phyloP scores from a whole-genome alignment of 768 basidiomycete species.

The Suillus subalutaceus region DNA sequence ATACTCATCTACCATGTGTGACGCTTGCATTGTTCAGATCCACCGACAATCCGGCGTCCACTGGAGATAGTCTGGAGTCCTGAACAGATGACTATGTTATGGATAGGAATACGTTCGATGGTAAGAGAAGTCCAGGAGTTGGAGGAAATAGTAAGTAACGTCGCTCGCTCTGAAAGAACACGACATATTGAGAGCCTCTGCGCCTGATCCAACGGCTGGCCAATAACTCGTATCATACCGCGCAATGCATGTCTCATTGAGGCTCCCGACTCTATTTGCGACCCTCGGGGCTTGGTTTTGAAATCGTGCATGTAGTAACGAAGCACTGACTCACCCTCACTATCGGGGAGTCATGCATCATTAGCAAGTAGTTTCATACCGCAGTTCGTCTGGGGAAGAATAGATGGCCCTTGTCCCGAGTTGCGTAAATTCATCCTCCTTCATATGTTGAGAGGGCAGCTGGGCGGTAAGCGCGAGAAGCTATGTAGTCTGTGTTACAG shows the following conservation, averaged over 20 bases:
- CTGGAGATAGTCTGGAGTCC: too few species aligned
- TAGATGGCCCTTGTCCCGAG: not conserved
- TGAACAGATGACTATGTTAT: not conserved
- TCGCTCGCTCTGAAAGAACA: not conserved
- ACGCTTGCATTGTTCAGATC: not conserved
- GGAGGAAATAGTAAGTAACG: not conserved
- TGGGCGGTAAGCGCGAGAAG: not conserved
- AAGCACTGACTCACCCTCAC: not conserved
- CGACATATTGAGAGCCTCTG: not conserved
- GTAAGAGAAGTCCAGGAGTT: not conserved
- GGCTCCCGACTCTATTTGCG: not conserved
- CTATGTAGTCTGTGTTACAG: not conserved
- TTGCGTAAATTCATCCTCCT: not conserved
- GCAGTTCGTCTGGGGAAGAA: not conserved
- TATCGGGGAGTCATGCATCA: not conserved
- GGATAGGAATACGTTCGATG: not conserved
- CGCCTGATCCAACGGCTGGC: not conserved
- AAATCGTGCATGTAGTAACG: not conserved
- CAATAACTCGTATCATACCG: not conserved
- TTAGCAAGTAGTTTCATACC: not conserved
- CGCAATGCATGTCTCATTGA: not conserved
- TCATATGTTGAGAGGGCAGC: not conserved
- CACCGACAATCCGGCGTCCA: not conserved
- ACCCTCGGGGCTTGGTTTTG: not conserved
- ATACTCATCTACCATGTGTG: not conserved